Percentiles rank a stretch among this genome's conserved stretches.
Evolutionary conservation across 2,329 filamentous ascomycete species (phyloP).

Genomic region (Colletotrichum godetiae): DNA sequence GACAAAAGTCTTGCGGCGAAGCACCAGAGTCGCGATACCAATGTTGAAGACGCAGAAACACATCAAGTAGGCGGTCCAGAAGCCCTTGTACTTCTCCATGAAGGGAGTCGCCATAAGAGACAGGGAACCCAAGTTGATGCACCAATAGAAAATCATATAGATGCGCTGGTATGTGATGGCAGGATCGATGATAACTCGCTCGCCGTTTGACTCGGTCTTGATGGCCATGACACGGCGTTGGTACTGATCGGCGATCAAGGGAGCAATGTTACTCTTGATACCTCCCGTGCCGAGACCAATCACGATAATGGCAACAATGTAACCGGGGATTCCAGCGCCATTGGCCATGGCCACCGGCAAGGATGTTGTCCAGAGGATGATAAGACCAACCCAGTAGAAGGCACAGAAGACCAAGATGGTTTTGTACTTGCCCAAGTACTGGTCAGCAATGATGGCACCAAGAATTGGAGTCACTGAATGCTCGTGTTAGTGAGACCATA

Average conservation of each 20-base stretch:
- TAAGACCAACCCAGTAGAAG: constrained; percentile 68
- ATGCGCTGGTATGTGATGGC: constrained; percentile 74
- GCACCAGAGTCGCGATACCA: constrained; percentile 55
- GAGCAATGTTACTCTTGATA: constrained; percentile 74
- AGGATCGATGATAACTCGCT: constrained; percentile 75
- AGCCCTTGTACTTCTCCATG: constrained; percentile 75
- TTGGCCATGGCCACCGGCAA: constrained; percentile 49
- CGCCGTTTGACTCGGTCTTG: constrained; percentile 59
- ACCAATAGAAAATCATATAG: constrained; percentile 78
- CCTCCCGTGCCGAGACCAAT: constrained; percentile 76
- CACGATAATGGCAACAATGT: constrained; percentile 67
- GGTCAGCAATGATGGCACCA: constrained; percentile 67
- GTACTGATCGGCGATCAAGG: constrained; percentile 74
- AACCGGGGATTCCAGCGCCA: constrained; percentile 58
- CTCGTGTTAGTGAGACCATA: not conserved
- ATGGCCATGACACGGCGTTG: constrained; percentile 62
- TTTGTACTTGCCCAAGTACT: constrained; percentile 70
- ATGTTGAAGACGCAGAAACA: constrained; percentile 68
- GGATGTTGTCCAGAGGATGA: constrained; percentile 65
- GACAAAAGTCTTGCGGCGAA: constrained; percentile 55
- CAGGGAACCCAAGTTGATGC: constrained; percentile 68
- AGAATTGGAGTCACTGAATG: constrained; percentile 52
- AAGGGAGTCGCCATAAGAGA: constrained; percentile 74
- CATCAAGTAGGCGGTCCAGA: constrained; percentile 73
- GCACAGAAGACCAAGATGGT: constrained; percentile 68